Conservation (phyloP, 2,329 filamentous ascomycete genomes). For the Cryphonectria radicalis region DNA sequence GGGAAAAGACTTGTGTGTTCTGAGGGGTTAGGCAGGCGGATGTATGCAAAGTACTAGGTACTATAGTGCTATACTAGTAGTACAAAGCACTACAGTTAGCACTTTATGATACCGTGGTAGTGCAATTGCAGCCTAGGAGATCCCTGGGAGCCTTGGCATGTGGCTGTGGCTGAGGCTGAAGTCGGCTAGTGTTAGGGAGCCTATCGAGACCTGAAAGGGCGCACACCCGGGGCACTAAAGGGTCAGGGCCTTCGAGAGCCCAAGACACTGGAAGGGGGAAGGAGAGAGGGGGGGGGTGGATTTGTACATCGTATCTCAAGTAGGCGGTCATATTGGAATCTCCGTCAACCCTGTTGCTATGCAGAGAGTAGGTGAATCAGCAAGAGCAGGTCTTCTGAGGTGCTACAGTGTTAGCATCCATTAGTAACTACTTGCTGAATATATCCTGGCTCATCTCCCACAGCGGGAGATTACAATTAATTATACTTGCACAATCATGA, state of each 20-base stretch:
- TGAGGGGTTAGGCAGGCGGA: background rate
- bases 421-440: background rate
- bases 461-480: background rate
- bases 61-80: background rate
- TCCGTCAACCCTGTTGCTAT: background rate
- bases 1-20: background rate
- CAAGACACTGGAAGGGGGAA: background rate
- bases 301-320: background rate
- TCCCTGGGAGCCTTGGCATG: background rate
- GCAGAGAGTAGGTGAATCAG: background rate
- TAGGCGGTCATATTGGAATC: background rate
- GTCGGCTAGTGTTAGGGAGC: background rate
- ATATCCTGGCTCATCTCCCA: background rate
- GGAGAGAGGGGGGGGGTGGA: too few species aligned
- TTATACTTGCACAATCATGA: background rate
- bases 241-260: background rate
- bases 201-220: background rate
- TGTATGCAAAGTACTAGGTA: background rate
- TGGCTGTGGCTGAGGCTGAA: constrained; percentile 2
- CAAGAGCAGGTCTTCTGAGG: background rate
- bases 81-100: background rate
- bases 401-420: too few species aligned
- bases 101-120: background rate
- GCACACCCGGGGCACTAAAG: background rate
- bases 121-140: background rate